Evolutionary conservation across 805 yeast species (phyloP).

Genomic region (Metschnikowia henanensis): DNA sequence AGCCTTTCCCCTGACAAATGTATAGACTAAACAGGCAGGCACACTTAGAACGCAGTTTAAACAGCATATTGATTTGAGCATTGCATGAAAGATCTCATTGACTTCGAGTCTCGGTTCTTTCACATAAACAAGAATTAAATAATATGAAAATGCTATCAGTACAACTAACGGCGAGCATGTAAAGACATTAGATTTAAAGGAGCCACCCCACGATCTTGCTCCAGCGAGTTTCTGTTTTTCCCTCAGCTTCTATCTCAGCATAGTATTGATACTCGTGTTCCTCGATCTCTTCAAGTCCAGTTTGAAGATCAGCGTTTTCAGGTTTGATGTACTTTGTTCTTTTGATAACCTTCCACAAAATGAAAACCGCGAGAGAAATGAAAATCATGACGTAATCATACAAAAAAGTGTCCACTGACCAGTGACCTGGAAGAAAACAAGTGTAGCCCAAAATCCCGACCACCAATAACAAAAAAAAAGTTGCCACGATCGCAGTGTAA

Average conservation of each 20-base stretch:
- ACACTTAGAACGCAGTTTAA: no score
- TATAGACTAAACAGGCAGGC: conserved; percentile 45
- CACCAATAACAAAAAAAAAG: conserved; percentile 34
- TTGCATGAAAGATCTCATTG: no score
- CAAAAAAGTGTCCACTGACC: conserved; percentile 62
- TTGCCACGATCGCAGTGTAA: conserved; percentile 34
- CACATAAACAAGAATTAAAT: neutral
- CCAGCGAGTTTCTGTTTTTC: conserved; percentile 17
- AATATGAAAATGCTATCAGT: neutral
- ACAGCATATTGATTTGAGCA: no score
- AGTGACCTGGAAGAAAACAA: conserved; percentile 65
- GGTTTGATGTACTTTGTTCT: conserved; percentile 40
- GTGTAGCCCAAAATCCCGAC: conserved; percentile 68
- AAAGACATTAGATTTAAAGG: conserved; percentile 7
- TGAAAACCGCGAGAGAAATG: conserved; percentile 30
- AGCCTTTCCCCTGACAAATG: conserved; percentile 48
- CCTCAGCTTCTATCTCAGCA: conserved; percentile 33
- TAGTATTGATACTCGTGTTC: conserved; percentile 47
- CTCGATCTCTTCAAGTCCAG: conserved; percentile 49
- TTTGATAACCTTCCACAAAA: conserved; percentile 38
- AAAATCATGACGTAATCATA: conserved; percentile 75
- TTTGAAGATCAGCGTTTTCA: conserved; percentile 45
- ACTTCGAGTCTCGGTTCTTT: neutral
- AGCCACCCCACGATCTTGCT: conserved; percentile 15
- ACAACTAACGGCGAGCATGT: neutral